A percentile compares a stretch with the other conserved stretches of the same genome.
Conservation (phyloP, 2,329 filamentous ascomycete species). For the Clarireedia homoeocarpa region DNA sequence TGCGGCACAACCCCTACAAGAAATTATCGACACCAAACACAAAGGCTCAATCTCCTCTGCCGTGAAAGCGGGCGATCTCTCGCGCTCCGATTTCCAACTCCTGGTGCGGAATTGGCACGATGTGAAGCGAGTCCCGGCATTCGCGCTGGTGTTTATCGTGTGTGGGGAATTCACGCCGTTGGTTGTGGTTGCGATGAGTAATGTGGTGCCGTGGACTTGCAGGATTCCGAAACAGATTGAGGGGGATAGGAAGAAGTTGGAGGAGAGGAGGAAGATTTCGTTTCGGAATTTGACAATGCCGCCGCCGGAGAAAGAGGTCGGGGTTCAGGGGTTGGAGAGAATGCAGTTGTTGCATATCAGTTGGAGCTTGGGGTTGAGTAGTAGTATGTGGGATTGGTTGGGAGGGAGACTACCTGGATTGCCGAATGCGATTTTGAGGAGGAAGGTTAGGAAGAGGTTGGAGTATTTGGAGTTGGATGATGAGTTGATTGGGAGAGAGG, state of each 20-base stretch:
- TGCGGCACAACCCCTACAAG: conserved; percentile 36
- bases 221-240: conserved; percentile 70
- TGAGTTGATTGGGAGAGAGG: conserved; percentile 53
- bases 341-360: conserved; percentile 36
- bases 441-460: conserved; percentile 46
- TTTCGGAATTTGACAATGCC: conserved; percentile 36
- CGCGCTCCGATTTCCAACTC: conserved; percentile 64
- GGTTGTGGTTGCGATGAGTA: conserved; percentile 62
- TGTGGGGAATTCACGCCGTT: conserved; percentile 85
- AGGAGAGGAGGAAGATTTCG: conserved; percentile 42
- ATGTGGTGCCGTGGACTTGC: conserved; percentile 71
- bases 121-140: conserved; percentile 67
- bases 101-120: conserved; percentile 62
- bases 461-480: conserved; percentile 66
- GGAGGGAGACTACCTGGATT: conserved; percentile 28
- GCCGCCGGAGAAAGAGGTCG: conserved; percentile 10
- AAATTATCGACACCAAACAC: conserved; percentile 38
- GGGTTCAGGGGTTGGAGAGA: conserved; percentile 27
- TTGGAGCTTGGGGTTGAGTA: conserved; percentile 34
- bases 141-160: conserved; percentile 65
- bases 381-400: conserved; percentile 37
- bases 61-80: conserved; percentile 34
- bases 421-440: conserved; percentile 44
- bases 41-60: conserved; percentile 28
- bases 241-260: conserved; percentile 44